Conservation (phyloP, 192 early-diverging fungal species). For the Pilaira anomala region DNA sequence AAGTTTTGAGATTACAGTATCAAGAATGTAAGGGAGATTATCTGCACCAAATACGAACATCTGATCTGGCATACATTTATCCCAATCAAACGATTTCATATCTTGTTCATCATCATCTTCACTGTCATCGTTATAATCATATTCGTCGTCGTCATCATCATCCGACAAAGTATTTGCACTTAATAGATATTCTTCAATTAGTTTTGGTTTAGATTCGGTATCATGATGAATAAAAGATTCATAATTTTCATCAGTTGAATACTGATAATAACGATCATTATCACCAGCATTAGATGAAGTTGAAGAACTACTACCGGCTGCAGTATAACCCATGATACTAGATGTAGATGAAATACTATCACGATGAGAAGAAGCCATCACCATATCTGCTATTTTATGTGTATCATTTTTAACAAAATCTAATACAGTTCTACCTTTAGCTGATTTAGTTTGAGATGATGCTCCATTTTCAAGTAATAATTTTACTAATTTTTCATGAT, state of each 20-base stretch:
- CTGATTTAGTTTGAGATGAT: conserved; percentile 60
- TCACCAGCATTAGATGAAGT: conserved; percentile 28
- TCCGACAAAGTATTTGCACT: conserved; percentile 4
- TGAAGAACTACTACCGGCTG: conserved; percentile 17
- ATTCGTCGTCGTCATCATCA: conserved; percentile 13
- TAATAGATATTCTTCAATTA: conserved; percentile 15
- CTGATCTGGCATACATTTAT: conserved; percentile 77
- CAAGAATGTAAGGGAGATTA: conserved; percentile 69
- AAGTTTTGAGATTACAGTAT: conserved; percentile 64
- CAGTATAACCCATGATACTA: conserved; percentile 16
- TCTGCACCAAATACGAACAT: conserved; percentile 88
- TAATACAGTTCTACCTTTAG: conserved; percentile 72
- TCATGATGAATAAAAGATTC: conserved; percentile 27
- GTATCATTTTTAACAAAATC: conserved; percentile 67
- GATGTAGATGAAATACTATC: conserved; percentile 33
- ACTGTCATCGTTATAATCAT: not conserved
- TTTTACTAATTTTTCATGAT: conserved; percentile 70
- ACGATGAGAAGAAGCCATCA: conserved; percentile 27
- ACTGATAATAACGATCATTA: conserved; percentile 31
- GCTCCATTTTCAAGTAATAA: conserved; percentile 79
- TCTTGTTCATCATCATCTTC: conserved; percentile 47
- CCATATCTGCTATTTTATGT: conserved; percentile 52
- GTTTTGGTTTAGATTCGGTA: conserved; percentile 19
- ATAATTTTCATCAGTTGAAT: conserved; percentile 24
- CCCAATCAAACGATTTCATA: conserved; percentile 50